phyloP scores from a whole-genome alignment of 2,329 filamentous ascomycete genomes.

The Aspergillus sp. region DNA sequence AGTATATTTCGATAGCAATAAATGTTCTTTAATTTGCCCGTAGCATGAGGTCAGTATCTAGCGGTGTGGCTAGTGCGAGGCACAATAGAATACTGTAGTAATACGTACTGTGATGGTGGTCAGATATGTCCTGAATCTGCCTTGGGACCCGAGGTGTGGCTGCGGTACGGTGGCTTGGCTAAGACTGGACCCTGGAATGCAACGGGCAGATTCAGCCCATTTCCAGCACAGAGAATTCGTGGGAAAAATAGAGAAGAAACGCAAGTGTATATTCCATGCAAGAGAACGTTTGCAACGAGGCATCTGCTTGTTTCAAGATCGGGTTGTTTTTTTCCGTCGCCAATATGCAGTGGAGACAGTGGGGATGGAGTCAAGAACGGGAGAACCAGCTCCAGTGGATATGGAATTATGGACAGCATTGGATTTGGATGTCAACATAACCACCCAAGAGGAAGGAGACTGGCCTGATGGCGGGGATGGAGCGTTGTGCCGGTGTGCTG shows the following conservation, averaged over 20 bases:
- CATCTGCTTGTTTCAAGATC: no score
- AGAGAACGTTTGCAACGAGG: no score
- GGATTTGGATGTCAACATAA: not conserved
- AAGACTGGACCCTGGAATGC: not conserved
- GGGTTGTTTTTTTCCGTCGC: not conserved
- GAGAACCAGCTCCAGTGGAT: not conserved
- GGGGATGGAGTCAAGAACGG: not conserved
- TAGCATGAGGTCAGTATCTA: not conserved
- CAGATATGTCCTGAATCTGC: not conserved
- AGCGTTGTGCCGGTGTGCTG: not conserved
- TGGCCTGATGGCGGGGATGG: not conserved
- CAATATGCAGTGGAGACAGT: not conserved
- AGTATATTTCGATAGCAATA: not conserved
- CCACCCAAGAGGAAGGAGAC: no score
- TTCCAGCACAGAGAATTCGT: not conserved
- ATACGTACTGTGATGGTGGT: not conserved
- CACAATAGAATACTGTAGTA: no score
- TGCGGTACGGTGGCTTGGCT: constrained; percentile 1
- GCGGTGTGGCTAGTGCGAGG: not conserved
- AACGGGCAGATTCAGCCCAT: not conserved
- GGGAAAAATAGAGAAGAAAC: not conserved
- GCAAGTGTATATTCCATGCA: not conserved
- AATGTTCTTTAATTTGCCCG: not conserved
- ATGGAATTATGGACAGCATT: not conserved
- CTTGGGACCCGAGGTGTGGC: constrained; percentile 4